Percentiles rank a stretch among this genome's conserved stretches.
phyloP scores from a whole-genome alignment of 768 basidiomycete species.

The Mrakia gelida region DNA sequence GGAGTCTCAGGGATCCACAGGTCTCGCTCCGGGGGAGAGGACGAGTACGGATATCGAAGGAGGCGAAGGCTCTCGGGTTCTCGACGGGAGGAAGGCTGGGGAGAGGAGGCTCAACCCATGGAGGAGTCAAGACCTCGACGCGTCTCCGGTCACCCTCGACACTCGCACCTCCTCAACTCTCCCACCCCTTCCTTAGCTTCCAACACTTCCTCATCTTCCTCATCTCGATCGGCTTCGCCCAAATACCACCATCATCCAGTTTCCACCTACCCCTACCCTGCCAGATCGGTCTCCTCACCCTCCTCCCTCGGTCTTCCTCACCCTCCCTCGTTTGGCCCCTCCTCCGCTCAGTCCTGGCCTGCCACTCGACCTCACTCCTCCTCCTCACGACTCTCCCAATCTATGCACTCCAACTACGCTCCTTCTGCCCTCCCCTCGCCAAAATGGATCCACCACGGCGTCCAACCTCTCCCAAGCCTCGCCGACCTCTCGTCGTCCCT shows the following conservation, averaged over 20 bases:
- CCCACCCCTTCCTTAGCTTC: neutral
- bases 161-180: neutral
- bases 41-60: neutral
- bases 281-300: neutral
- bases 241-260: neutral
- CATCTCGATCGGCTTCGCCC: neutral
- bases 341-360: neutral
- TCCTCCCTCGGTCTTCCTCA: neutral
- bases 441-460: neutral
- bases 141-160: neutral
- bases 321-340: neutral
- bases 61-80: neutral
- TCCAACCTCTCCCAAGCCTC: neutral
- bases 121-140: neutral
- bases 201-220: neutral
- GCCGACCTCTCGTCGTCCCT: neutral
- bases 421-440: neutral
- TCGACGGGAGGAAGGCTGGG: neutral
- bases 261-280: neutral
- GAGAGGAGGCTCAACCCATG: neutral
- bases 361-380: neutral
- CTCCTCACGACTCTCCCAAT: neutral
- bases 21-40: neutral
- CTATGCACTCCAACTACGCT: no score
- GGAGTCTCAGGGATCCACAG: neutral